Evolutionary conservation across 2,329 filamentous ascomycete species (phyloP).

Genomic region (Colletotrichum horii): DNA sequence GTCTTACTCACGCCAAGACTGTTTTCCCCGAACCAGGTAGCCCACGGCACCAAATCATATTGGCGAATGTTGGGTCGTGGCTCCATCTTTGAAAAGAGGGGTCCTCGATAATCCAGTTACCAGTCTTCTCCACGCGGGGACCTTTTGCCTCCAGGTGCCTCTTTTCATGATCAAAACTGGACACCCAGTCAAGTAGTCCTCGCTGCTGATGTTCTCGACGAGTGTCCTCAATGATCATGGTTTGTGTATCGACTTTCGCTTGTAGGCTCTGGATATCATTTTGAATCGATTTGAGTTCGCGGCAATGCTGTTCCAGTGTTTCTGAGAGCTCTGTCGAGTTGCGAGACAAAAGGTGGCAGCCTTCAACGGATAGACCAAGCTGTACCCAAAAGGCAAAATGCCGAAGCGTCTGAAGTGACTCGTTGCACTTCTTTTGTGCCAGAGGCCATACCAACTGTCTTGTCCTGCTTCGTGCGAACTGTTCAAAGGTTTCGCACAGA

Average conservation of each 20-base stretch:
- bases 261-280: not conserved
- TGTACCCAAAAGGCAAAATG: not conserved
- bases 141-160: not conserved
- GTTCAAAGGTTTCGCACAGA: not conserved
- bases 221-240: not conserved
- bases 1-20: not conserved
- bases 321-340: not conserved
- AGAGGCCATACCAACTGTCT: not conserved
- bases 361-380: not conserved
- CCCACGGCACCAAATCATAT: not conserved
- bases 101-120: not conserved
- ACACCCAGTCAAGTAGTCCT: not conserved
- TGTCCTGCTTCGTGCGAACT: not conserved
- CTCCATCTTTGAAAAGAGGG: not conserved
- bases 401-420: not conserved
- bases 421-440: not conserved
- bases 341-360: not conserved
- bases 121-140: not conserved
- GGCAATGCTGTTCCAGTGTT: not conserved
- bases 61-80: not conserved
- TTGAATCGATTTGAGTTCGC: not conserved
- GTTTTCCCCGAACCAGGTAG: not conserved
- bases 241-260: not conserved
- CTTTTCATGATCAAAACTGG: not conserved
- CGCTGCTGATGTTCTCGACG: slow-evolving; percentile 47